A percentile compares a stretch with the other conserved stretches of the same genome.
phyloP scores from a whole-genome alignment of 2,329 filamentous ascomycete species.

The Remersonia thermophila region DNA sequence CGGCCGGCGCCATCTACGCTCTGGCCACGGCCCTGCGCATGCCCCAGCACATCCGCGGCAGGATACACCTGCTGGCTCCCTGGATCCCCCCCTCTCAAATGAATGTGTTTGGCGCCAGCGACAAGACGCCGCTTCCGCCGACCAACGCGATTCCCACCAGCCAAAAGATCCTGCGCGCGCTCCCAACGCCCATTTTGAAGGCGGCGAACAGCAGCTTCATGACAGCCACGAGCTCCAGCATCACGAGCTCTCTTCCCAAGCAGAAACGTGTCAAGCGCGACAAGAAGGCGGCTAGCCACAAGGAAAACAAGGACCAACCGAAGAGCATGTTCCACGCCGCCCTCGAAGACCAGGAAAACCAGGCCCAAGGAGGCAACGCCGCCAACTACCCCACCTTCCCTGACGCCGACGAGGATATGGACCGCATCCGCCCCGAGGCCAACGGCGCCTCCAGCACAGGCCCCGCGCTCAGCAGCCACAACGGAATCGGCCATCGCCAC shows the following conservation, averaged over 20 bases:
- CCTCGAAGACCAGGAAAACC: conserved; percentile 39
- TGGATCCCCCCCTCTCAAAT: conserved; percentile 97
- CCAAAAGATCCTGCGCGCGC: conserved; percentile 76
- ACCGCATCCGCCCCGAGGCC: conserved; percentile 29
- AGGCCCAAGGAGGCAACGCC: conserved; percentile 15
- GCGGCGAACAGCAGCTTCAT: conserved; percentile 95
- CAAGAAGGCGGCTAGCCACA: conserved; percentile 24
- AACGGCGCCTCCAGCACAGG: conserved; percentile 11
- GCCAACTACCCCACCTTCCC: conserved; percentile 13
- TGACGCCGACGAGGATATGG: conserved; percentile 32
- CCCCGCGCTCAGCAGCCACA: not conserved
- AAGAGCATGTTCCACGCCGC: conserved; percentile 17
- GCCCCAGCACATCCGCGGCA: conserved; percentile 87
- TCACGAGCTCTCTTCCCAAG: conserved; percentile 65
- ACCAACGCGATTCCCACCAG: conserved; percentile 81
- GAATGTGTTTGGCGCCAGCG: conserved; percentile 59
- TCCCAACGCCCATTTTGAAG: conserved; percentile 83
- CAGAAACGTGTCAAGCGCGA: conserved; percentile 41
- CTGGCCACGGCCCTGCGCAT: conserved; percentile 89
- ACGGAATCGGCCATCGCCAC: conserved; percentile 14
- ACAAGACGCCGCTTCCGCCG: conserved; percentile 57
- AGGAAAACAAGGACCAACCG: conserved; percentile 29
- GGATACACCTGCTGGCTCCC: conserved; percentile 85
- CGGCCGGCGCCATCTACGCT: conserved; percentile 94
- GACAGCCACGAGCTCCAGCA: conserved; percentile 76